Conservation (phyloP, 2,329 filamentous ascomycete species). For the Curvularia hawaiiensis region DNA sequence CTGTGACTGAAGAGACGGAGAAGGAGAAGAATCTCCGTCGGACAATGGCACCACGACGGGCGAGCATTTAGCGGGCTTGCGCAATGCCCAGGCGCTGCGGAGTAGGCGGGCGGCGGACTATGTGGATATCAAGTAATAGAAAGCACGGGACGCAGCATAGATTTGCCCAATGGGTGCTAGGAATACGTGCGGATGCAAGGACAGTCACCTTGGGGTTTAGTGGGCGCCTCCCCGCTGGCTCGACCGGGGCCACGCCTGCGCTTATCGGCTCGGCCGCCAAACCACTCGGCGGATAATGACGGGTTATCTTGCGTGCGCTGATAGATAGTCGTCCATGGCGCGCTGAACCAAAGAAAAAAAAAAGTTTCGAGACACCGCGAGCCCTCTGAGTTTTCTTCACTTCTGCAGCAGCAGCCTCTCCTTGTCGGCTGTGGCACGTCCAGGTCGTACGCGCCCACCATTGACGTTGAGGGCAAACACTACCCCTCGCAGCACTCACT, state of each 20-base stretch:
- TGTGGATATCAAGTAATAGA: constrained; percentile 27
- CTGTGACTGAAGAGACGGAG: constrained; percentile 58
- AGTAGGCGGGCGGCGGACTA: constrained; percentile 10
- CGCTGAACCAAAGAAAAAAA: background rate
- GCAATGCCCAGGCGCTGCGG: constrained; percentile 11
- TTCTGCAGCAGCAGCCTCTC: background rate
- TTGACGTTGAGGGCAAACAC: constrained; percentile 1
- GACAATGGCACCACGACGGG: constrained; percentile 57
- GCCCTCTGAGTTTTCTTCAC: constrained; percentile 6
- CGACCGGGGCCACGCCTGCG: constrained; percentile 9
- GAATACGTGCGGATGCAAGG: constrained; percentile 22
- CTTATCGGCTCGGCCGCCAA: constrained; percentile 20
- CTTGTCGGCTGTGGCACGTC: constrained; percentile 1
- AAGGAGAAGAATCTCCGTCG: constrained; percentile 57
- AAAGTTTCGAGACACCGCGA: constrained; percentile 7
- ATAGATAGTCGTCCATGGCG: constrained; percentile 7
- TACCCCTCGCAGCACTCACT: constrained; percentile 6
- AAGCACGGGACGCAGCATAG: constrained; percentile 18
- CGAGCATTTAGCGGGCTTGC: constrained; percentile 14
- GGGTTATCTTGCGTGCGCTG: constrained; percentile 10
- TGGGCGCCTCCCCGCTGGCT: constrained; percentile 10
- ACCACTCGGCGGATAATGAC: constrained; percentile 20
- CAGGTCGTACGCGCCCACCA: constrained; percentile 2
- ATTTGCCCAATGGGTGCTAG: constrained; percentile 24
- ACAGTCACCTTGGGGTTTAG: constrained; percentile 20